Evolutionary conservation across 164 flowering plant genomes (phyloP), one percentile per base, ranked within the genome.

Genomic region (Magnolia kwangsiensis): DNA sequence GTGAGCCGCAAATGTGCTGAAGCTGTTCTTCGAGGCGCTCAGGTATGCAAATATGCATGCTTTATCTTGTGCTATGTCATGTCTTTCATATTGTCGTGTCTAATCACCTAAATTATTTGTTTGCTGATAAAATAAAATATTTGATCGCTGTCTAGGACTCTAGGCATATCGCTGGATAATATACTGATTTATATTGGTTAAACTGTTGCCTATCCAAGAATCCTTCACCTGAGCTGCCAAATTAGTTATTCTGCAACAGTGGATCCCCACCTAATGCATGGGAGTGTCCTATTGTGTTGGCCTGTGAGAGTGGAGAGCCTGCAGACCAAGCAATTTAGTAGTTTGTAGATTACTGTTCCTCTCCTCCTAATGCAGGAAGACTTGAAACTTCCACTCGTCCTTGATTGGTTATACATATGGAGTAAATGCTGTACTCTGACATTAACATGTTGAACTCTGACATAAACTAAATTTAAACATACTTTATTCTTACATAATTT

Each of bases 11-110:
- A 96, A 86, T 96, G 99, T 78, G 99, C 99, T 23, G 98, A 96
- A 88, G 93, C 99, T n/a, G 99, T 96, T 84, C 97, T 96, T 77
- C 97, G 98, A 29, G 99, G 99, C 82, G 98, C 99, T 81, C 97
- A 96, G 91, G 98, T 94, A 77, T 66, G 78, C 71, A 49, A 20
- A 16, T 55, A 7, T 8, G 67, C 67, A 64, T 21, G 7, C 1
- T 64, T 64, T 31, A 27, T 5, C 8, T 31, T 27, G 37, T 10
- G 45, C 4, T 27, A 8, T 68, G 49, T 7, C 20, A 27, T 27
- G n/a, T 65, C n/a, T 65, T 65, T 24, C 5, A 21, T 21, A 27
- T 65, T 65, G 9, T 65, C 24, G 9, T 0, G 68, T 65, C 29
- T 9, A 65, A 21, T 65, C 3, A 8, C 68, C 61, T 9, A 55